A percentile compares a stretch with the other conserved stretches of the same genome.
These are phyloP conservation scores for Pseudonitzschia multiseries DNA, from an alignment of 108 stramenopile genomes.

Conservation along the genomic window DNA sequence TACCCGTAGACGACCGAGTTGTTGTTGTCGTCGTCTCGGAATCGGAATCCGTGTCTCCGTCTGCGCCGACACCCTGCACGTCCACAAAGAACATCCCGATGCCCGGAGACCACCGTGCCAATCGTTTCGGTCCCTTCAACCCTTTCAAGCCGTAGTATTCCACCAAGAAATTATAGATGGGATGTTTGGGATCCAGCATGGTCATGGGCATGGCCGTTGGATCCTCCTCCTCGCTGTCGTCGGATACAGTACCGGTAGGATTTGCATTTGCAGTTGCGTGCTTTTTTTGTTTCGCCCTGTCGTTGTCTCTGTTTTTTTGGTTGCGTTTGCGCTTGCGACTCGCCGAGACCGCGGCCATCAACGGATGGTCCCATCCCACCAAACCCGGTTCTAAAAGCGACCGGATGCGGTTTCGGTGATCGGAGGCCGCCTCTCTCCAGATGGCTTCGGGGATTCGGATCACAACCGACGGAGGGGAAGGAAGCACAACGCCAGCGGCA, in stretches of 20 bases:
- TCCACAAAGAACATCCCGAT: slow-evolving; percentile 31
- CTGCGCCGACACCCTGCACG: too few relatives aligned
- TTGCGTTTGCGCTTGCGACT: not conserved
- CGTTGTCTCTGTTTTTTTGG: not conserved
- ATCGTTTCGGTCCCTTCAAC: slow-evolving; percentile 52
- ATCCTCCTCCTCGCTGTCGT: not conserved
- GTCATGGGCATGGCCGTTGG: slow-evolving; percentile 3
- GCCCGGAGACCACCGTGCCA: slow-evolving; percentile 68
- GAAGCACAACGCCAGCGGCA: too few relatives aligned
- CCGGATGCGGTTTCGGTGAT: slow-evolving; percentile 36
- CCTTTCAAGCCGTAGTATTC: slow-evolving; percentile 87
- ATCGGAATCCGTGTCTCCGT: too few relatives aligned
- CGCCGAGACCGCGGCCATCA: not conserved
- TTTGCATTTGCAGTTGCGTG: not conserved
- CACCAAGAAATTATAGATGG: slow-evolving; percentile 84
- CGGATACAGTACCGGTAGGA: too few relatives aligned
- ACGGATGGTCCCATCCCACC: slow-evolving; percentile 30
- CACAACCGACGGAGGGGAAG: not conserved
- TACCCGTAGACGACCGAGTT: too few relatives aligned
- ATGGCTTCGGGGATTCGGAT: slow-evolving; percentile 24
- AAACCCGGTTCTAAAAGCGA: slow-evolving; percentile 45
- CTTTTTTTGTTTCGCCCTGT: not conserved
- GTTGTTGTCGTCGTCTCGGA: too few relatives aligned
- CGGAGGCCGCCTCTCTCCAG: slow-evolving; percentile 42
- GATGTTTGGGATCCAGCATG: slow-evolving; percentile 70